These are phyloP conservation scores for Oryza rufipogon DNA, from an alignment of 176 grass and related monocot species.

Conservation along the genomic window DNA sequence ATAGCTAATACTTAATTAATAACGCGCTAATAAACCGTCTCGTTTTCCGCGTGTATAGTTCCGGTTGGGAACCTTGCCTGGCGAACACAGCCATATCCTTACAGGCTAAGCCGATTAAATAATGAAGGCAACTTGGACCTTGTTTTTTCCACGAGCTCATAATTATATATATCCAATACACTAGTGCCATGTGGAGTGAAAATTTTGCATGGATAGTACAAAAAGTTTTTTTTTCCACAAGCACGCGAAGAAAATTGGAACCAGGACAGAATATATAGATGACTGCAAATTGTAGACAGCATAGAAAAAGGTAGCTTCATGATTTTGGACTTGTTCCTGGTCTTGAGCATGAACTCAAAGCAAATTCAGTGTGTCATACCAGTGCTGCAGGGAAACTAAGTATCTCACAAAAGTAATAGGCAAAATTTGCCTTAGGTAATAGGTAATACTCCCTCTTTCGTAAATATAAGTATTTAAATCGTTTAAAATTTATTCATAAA, in stretches of 20 bases:
- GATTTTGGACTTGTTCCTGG: conserved; percentile 36
- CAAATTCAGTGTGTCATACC: neutral
- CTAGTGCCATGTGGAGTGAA: conserved; percentile 30
- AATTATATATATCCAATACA: neutral
- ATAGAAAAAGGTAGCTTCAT: conserved; percentile 1
- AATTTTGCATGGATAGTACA: conserved; percentile 16
- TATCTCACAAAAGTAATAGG: neutral
- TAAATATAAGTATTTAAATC: no score
- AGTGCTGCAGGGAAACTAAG: no score
- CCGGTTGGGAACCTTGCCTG: no score
- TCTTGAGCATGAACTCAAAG: neutral
- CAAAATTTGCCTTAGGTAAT: no score
- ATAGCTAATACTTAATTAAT: no score
- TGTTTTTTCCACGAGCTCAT: neutral
- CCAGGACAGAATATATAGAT: no score
- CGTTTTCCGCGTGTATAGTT: no score
- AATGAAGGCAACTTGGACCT: neutral
- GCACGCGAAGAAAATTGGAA: neutral
- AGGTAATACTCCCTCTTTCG: no score
- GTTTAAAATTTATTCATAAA: no score
- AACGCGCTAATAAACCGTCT: no score
- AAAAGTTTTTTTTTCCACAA: neutral
- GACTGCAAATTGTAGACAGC: conserved; percentile 1
- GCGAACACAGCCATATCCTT: no score
- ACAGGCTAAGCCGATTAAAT: no score